phyloP scores from a whole-genome alignment of 805 yeast species.

The Candida morakotiae region DNA sequence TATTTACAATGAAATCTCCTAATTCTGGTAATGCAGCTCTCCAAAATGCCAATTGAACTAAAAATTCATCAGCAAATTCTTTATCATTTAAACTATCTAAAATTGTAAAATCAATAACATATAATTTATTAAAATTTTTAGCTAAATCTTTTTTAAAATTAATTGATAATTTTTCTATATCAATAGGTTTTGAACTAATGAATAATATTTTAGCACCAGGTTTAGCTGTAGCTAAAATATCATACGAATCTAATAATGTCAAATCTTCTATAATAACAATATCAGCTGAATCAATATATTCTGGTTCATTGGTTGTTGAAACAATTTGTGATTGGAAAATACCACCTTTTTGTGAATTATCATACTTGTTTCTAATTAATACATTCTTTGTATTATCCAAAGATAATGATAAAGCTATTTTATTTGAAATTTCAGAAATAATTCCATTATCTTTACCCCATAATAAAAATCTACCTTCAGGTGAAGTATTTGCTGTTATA shows the following conservation, averaged over 20 bases:
- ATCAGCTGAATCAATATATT: conserved; percentile 53
- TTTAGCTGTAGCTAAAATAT: conserved; percentile 58
- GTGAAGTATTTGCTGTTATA: conserved; percentile 38
- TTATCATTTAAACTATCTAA: conserved; percentile 60
- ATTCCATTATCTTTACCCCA: conserved; percentile 69
- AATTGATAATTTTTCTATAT: conserved; percentile 50
- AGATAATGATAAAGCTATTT: conserved; percentile 66
- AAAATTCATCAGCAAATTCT: conserved; percentile 72
- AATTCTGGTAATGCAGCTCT: conserved; percentile 57
- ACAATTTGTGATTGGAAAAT: conserved; percentile 63
- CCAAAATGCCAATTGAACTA: conserved; percentile 82
- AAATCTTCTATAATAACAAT: conserved; percentile 60
- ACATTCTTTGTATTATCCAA: conserved; percentile 52
- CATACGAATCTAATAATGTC: conserved; percentile 51
- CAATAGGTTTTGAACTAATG: conserved; percentile 29
- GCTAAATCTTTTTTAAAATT: conserved; percentile 51
- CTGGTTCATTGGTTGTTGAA: conserved; percentile 16
- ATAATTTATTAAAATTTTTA: conserved; percentile 48
- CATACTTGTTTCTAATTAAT: conserved; percentile 60
- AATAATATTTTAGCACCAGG: conserved; percentile 55
- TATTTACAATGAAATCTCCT: conserved; percentile 65
- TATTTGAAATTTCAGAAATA: conserved; percentile 53
- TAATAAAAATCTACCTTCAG: conserved; percentile 45
- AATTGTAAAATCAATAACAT: conserved; percentile 56
- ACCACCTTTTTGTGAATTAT: conserved; percentile 73